Percentiles rank a stretch among this genome's conserved stretches.
These are phyloP conservation scores for Ciborinia camelliae DNA, from an alignment of 2,329 filamentous ascomycete genomes.

Conservation along the genomic window DNA sequence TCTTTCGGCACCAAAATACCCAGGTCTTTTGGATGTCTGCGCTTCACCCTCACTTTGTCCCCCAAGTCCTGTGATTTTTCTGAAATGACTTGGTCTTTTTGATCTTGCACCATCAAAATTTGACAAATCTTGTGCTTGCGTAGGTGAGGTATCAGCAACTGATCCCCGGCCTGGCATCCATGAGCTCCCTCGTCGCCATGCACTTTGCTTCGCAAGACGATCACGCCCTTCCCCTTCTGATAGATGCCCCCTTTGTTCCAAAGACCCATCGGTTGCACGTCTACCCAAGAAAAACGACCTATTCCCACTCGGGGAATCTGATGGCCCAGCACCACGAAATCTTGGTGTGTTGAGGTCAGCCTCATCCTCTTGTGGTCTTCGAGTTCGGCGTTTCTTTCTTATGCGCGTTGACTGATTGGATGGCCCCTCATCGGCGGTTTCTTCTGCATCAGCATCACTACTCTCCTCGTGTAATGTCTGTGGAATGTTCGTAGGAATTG, in stretches of 20 bases:
- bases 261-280: slow-evolving; percentile 58
- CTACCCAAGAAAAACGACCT: slow-evolving; percentile 51
- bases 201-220: slow-evolving; percentile 51
- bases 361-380: slow-evolving; percentile 52
- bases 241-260: slow-evolving; percentile 59
- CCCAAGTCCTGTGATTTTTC: slow-evolving; percentile 58
- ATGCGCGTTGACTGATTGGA: slow-evolving; percentile 46
- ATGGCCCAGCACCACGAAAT: slow-evolving; percentile 32
- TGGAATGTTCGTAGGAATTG: slow-evolving; percentile 50
- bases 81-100: slow-evolving; percentile 59
- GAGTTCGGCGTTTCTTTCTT: slow-evolving; percentile 63
- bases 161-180: slow-evolving; percentile 47
- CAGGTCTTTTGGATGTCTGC: slow-evolving; percentile 54
- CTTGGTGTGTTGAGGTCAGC: slow-evolving; percentile 62
- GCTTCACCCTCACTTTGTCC: slow-evolving; percentile 64
- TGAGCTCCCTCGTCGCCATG: slow-evolving; percentile 55
- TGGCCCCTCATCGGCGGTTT: slow-evolving; percentile 75
- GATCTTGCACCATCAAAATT: slow-evolving; percentile 48
- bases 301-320: slow-evolving; percentile 32
- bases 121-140: slow-evolving; percentile 41
- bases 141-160: slow-evolving; percentile 47
- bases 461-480: slow-evolving; percentile 55
- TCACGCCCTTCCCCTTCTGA: slow-evolving; percentile 75
- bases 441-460: slow-evolving; percentile 80
- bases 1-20: slow-evolving; percentile 58